These are phyloP conservation scores for Cryptococcus sp. DNA, from an alignment of 1,284 basidiomycete genomes.

Conservation along the genomic window DNA sequence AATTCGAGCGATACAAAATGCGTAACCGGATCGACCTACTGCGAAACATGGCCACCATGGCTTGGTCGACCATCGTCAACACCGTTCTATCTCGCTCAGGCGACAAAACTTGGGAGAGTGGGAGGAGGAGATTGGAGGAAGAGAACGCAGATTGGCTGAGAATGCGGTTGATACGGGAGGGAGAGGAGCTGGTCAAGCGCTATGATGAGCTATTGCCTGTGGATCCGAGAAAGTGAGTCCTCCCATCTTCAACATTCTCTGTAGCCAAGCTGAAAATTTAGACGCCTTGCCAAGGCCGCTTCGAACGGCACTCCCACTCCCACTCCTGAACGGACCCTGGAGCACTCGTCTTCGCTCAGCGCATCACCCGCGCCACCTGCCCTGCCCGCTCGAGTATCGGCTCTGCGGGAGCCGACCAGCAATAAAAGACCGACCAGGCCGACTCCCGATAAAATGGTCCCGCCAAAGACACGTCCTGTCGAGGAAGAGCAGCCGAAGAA, in stretches of 20 bases:
- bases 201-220: constrained; percentile 35
- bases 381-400: constrained; percentile 26
- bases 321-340: constrained; percentile 7
- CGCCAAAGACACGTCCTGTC: neutral
- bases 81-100: constrained; percentile 19
- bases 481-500: neutral
- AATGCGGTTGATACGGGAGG: constrained; percentile 34
- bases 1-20: constrained; percentile 85
- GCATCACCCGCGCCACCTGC: constrained; percentile 22
- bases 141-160: constrained; percentile 39
- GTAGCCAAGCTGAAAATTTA: neutral
- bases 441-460: neutral
- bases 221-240: constrained; percentile 28
- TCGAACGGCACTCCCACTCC: constrained; percentile 5
- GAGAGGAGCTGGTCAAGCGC: constrained; percentile 38
- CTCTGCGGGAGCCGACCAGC: constrained; percentile 20
- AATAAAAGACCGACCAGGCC: constrained; percentile 2
- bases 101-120: constrained; percentile 23
- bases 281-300: neutral
- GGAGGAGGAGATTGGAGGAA: constrained; percentile 25
- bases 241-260: no score
- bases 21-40: constrained; percentile 81
- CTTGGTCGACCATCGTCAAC: constrained; percentile 27
- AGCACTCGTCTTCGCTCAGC: constrained; percentile 6
- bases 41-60: constrained; percentile 43